Conservation (phyloP, 2,329 filamentous ascomycete species). For the Diaporthe amygdali region DNA sequence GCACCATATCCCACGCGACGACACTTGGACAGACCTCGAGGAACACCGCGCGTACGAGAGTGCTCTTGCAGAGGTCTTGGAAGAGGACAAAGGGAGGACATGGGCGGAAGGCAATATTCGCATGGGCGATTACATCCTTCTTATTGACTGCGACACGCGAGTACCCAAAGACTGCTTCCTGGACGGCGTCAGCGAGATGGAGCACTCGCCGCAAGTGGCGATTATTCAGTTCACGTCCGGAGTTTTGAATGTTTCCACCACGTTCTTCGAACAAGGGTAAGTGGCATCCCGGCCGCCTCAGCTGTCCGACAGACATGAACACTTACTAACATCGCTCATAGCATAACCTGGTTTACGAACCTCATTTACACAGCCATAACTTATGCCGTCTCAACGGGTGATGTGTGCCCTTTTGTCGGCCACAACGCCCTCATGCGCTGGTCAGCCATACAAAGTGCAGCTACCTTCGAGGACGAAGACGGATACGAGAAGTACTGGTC, state of each 20-base stretch:
- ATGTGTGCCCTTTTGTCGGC: conserved; percentile 79
- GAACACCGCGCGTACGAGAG: conserved; percentile 70
- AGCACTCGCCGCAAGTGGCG: conserved; percentile 70
- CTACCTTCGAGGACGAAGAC: conserved; percentile 67
- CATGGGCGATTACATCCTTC: conserved; percentile 80
- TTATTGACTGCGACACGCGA: conserved; percentile 82
- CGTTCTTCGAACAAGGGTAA: conserved; percentile 72
- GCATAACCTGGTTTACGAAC: conserved; percentile 78
- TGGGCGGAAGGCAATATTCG: conserved; percentile 90
- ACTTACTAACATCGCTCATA: background rate
- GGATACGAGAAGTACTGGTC: conserved; percentile 83
- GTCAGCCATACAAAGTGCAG: conserved; percentile 76
- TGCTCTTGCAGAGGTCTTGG: conserved; percentile 69
- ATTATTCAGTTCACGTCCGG: conserved; percentile 76
- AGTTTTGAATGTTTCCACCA: conserved; percentile 77
- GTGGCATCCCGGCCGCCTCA: conserved; percentile 24
- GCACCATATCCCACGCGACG: conserved; percentile 56
- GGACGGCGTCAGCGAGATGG: conserved; percentile 78
- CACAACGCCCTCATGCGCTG: conserved; percentile 80
- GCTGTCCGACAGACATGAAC: background rate
- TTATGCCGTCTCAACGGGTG: conserved; percentile 76
- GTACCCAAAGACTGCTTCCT: conserved; percentile 79
- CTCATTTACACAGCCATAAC: conserved; percentile 75
- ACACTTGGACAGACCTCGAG: conserved; percentile 70
- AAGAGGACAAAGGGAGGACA: conserved; percentile 67